A percentile compares a stretch with the other conserved stretches of the same genome.
Conservation (phyloP, 495 filamentous ascomycete species). For the Xylaria palmicola region DNA sequence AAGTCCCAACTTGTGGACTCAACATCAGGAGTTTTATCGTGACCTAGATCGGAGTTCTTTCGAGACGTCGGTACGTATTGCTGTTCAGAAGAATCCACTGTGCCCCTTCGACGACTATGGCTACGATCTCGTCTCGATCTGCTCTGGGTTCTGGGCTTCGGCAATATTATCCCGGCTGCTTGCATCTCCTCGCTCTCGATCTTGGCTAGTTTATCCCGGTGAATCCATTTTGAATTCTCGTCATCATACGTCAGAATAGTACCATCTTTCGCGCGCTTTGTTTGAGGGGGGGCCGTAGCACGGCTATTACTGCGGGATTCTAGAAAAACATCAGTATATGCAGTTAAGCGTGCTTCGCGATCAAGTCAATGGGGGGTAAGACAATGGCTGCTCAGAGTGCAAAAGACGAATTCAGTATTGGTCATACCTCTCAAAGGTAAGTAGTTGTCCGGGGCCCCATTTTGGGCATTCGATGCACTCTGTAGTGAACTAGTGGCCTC, state of each 20-base stretch:
- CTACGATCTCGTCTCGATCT: constrained; percentile 50
- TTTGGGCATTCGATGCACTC: constrained; percentile 26
- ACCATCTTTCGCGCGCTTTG: constrained; percentile 3
- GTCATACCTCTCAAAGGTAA: constrained; percentile 22
- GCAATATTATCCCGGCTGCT: constrained; percentile 74
- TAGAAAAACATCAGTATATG: not conserved
- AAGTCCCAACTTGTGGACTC: constrained; percentile 60
- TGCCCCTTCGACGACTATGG: constrained; percentile 47
- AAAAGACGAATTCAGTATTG: not conserved
- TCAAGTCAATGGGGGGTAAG: not conserved
- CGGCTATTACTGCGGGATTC: constrained; percentile 37
- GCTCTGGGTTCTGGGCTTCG: constrained; percentile 60
- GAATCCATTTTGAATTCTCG: constrained; percentile 84
- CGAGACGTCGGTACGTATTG: constrained; percentile 36
- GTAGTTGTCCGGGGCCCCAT: constrained; percentile 31
- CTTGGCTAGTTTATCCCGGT: constrained; percentile 88
- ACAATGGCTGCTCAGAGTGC: not conserved
- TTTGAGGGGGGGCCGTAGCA: not conserved
- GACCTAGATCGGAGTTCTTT: constrained; percentile 47
- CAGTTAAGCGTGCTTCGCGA: not conserved
- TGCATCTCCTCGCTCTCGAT: constrained; percentile 94
- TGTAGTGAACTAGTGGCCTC: constrained; percentile 19
- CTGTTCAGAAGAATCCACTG: constrained; percentile 31
- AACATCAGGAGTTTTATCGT: constrained; percentile 32
- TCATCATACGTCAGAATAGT: constrained; percentile 31